These are phyloP conservation scores for Erysimum cheiranthoides DNA, from an alignment of 345 rosid genomes.

Conservation along the genomic window DNA sequence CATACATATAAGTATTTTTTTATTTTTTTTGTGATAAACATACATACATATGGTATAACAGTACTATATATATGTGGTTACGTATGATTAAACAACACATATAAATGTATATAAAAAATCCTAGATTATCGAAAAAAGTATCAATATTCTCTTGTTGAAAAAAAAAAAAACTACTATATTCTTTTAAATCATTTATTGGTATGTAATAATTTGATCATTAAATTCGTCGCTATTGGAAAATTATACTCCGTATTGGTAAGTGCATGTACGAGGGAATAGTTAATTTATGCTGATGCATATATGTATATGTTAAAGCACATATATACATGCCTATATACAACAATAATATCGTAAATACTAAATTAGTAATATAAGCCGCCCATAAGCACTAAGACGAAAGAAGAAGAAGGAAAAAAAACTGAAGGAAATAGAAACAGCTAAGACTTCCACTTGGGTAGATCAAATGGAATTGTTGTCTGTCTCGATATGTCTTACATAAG, in stretches of 20 bases:
- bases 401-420: not conserved
- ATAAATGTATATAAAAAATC: not conserved
- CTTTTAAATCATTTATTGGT: not conserved
- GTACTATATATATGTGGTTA: not conserved
- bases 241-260: not conserved
- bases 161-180: not conserved
- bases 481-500: slow-evolving; percentile 44
- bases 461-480: slow-evolving; percentile 46
- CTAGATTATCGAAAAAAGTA: not conserved
- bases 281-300: slow-evolving; percentile 14
- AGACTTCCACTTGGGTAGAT: slow-evolving; percentile 44
- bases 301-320: not conserved
- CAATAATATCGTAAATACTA: slow-evolving; percentile 5
- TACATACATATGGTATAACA: too few species aligned
- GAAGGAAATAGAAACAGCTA: slow-evolving; percentile 44
- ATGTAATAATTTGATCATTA: not conserved
- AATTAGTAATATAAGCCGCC: slow-evolving; percentile 44
- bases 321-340: not conserved
- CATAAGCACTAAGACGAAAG: slow-evolving; percentile 35
- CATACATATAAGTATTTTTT: too few species aligned
- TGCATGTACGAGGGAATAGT: slow-evolving; percentile 27
- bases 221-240: not conserved
- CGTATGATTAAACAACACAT: slow-evolving; percentile 7
- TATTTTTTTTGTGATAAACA: too few species aligned
- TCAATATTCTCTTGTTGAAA: not conserved